Percentiles rank a stretch among this genome's conserved stretches.
Conservation (phyloP, 495 filamentous ascomycete genomes). For the Wilcoxina mikolae region DNA sequence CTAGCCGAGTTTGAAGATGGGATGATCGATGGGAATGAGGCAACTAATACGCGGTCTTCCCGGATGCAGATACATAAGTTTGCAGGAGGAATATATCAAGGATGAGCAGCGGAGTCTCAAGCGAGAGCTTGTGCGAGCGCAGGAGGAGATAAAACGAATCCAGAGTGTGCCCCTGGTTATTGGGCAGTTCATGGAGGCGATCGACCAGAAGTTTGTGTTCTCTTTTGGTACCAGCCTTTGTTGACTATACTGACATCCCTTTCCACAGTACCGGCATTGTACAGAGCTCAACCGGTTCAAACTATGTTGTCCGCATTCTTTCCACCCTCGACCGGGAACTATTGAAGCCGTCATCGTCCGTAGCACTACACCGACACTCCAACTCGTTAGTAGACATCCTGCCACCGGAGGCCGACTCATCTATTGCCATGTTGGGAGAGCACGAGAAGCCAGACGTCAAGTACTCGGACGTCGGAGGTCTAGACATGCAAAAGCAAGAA, state of each 20-base stretch:
- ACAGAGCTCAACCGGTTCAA: conserved; percentile 92
- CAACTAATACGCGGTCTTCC: neutral
- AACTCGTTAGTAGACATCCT: conserved; percentile 97
- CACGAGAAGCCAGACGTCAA: conserved; percentile 98
- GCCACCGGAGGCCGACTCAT: conserved; percentile 92
- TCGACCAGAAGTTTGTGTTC: conserved; percentile 80
- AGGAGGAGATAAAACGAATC: conserved; percentile 99
- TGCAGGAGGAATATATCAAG: conserved; percentile 99
- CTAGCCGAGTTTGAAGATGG: neutral
- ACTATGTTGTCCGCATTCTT: conserved; percentile 96
- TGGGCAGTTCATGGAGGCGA: conserved; percentile 99
- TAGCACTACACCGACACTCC: conserved; percentile 92
- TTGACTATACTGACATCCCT: conserved; percentile 5
- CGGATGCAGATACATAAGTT: conserved; percentile 63
- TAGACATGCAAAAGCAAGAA: conserved; percentile 99
- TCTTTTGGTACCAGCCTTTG: neutral
- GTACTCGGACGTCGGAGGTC: conserved; percentile 90
- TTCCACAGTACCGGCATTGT: conserved; percentile 78
- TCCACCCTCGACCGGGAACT: conserved; percentile 96
- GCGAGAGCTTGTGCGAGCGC: conserved; percentile 87
- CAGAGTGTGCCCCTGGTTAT: conserved; percentile 96
- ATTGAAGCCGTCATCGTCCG: conserved; percentile 92
- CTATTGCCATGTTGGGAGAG: conserved; percentile 91
- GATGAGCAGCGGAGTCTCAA: conserved; percentile 98
- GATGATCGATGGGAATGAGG: neutral